Percentiles rank a stretch among this genome's conserved stretches.
Evolutionary conservation across 139 green algal species (phyloP).

Genomic region (Chlamydomonas sp.): DNA sequence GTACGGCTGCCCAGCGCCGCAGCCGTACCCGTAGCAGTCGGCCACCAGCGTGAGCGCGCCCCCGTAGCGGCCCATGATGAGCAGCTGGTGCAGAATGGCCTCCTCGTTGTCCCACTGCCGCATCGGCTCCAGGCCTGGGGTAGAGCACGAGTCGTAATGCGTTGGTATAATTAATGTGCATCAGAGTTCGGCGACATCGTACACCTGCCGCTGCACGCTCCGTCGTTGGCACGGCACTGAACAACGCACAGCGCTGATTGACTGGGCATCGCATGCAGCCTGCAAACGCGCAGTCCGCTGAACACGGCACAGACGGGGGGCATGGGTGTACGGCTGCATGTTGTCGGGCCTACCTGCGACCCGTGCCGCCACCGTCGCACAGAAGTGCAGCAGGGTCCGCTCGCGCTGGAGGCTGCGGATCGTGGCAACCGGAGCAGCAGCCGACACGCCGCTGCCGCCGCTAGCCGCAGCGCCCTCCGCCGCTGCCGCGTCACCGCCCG

Average conservation of each 20-base stretch:
- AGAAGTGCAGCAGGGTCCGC: conserved; percentile 33
- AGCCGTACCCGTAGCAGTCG: background rate
- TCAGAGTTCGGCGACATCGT: too few relatives aligned
- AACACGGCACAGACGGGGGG: background rate
- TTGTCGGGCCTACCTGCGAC: conserved; percentile 16
- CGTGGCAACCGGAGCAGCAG: conserved; percentile 18
- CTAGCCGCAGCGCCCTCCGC: background rate
- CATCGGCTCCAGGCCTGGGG: conserved; percentile 30
- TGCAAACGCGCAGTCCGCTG: too few relatives aligned
- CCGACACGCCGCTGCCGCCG: background rate
- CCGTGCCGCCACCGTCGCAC: conserved; percentile 12
- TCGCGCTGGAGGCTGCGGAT: conserved; percentile 28
- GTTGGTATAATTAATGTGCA: too few relatives aligned
- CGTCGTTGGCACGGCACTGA: background rate
- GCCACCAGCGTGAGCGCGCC: conserved; percentile 27
- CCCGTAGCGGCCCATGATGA: conserved; percentile 33
- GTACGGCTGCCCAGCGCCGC: too few relatives aligned
- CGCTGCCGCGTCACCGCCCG: background rate
- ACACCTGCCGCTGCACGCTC: too few relatives aligned
- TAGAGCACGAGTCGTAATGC: background rate
- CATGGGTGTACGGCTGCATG: background rate
- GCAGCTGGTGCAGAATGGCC: conserved; percentile 44
- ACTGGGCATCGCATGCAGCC: background rate
- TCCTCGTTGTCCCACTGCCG: conserved; percentile 39
- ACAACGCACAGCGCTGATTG: background rate